Percentiles rank a stretch among this genome's conserved stretches.
Conservation (phyloP, 306 rosid genomes). For the Acacia confusa region DNA sequence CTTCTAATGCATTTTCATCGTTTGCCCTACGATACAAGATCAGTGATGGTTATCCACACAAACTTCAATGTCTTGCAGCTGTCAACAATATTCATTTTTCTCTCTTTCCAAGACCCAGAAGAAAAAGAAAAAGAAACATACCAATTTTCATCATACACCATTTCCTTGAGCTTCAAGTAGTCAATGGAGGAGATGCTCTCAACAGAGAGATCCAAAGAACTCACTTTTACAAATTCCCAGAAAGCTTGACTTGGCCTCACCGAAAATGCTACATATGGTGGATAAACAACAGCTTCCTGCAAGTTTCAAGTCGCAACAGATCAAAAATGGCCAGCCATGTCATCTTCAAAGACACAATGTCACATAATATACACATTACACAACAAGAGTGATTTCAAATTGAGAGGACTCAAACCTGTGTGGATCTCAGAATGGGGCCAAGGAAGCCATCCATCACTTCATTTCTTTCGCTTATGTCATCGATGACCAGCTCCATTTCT, state of each 20-base stretch:
- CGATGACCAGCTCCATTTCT: conserved; percentile 64
- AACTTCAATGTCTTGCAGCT: neutral
- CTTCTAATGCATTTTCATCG: conserved; percentile 66
- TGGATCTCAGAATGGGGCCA: conserved; percentile 56
- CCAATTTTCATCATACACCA: conserved; percentile 61
- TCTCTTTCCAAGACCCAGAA: neutral
- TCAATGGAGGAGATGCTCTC: conserved; percentile 57
- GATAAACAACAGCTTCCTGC: conserved; percentile 73
- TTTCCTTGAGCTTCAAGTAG: conserved; percentile 65
- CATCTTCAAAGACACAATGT: neutral
- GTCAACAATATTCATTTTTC: neutral
- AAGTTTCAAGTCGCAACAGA: conserved; percentile 11
- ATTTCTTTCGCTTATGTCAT: conserved; percentile 50
- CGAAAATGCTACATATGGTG: conserved; percentile 74
- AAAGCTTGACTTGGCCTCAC: conserved; percentile 73
- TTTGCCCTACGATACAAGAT: conserved; percentile 55
- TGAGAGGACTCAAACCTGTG: conserved; percentile 54
- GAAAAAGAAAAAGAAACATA: conserved; percentile 3
- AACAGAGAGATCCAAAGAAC: conserved; percentile 57
- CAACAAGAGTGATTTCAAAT: neutral
- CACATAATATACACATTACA: neutral
- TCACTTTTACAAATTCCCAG: conserved; percentile 74
- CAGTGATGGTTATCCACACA: conserved; percentile 4
- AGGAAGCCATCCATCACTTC: conserved; percentile 62
- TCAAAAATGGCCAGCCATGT: neutral